Conservation (phyloP, 2,329 filamentous ascomycete genomes). For the Talaromyces albobiverticillius region DNA sequence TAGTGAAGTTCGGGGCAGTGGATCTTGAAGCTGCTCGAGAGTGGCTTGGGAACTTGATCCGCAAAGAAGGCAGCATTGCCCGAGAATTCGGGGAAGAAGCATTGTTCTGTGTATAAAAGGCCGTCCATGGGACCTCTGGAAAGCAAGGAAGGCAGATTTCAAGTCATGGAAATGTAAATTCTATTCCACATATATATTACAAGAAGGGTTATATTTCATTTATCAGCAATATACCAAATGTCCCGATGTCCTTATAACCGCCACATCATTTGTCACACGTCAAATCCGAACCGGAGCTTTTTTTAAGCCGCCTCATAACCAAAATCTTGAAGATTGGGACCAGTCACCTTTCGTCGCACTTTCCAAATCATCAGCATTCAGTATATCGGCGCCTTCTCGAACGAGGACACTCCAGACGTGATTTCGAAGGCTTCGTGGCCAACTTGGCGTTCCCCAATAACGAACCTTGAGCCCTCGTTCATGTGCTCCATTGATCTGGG, state of each 20-base stretch:
- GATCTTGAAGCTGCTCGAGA: slow-evolving; percentile 75
- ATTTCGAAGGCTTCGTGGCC: slow-evolving; percentile 54
- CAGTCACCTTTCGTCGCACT: slow-evolving; percentile 50
- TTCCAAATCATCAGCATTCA: slow-evolving; percentile 58
- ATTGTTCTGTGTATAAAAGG: slow-evolving; percentile 63
- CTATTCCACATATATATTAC: background rate
- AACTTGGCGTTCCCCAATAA: slow-evolving; percentile 57
- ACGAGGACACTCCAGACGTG: slow-evolving; percentile 54
- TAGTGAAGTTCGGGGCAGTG: slow-evolving; percentile 85
- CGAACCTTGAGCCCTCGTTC: slow-evolving; percentile 52
- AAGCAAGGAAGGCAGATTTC: background rate
- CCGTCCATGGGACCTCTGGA: background rate
- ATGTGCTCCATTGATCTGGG: slow-evolving; percentile 53
- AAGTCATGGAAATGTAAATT: background rate
- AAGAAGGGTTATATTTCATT: background rate
- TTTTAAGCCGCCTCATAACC: slow-evolving; percentile 21
- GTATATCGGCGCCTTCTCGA: slow-evolving; percentile 53
- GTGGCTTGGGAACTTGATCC: slow-evolving; percentile 76
- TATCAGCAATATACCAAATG: background rate
- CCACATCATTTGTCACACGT: too few relatives aligned
- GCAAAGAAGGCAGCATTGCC: slow-evolving; percentile 69
- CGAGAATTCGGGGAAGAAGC: slow-evolving; percentile 75
- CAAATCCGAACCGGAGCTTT: too few relatives aligned
- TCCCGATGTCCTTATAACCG: too few relatives aligned
- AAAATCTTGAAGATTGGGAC: slow-evolving; percentile 36